phyloP scores from a whole-genome alignment of 1,139 yeast genomes.

The Magnusiomyces tetraspermus region DNA sequence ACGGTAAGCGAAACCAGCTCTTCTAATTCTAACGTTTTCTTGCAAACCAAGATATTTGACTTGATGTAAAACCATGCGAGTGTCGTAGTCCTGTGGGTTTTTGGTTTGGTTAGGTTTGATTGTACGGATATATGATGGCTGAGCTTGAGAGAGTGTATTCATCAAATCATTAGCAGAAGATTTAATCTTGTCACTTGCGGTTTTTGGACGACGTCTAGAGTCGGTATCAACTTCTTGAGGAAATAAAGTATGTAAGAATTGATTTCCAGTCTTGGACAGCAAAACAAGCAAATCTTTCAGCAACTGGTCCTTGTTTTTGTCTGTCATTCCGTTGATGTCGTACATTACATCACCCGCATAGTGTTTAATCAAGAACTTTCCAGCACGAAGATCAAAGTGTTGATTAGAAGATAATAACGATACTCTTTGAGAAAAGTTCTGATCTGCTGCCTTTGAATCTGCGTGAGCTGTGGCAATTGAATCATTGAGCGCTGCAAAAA shows the following conservation, averaged over 20 bases:
- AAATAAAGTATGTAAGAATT: conserved; percentile 58
- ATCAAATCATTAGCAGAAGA: conserved; percentile 84
- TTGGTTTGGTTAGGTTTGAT: conserved; percentile 95
- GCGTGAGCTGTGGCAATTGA: conserved; percentile 99
- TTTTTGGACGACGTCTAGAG: conserved; percentile 66
- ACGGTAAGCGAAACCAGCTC: conserved; percentile 98
- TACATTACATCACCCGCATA: conserved; percentile 98
- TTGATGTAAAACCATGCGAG: conserved; percentile 86
- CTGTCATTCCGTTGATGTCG: conserved; percentile 86
- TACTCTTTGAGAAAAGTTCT: conserved; percentile 86
- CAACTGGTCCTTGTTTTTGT: conserved; percentile 92
- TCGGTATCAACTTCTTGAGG: conserved; percentile 70
- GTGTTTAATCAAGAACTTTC: conserved; percentile 85
- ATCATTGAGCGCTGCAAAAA: conserved; percentile 93
- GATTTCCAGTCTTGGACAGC: conserved; percentile 59
- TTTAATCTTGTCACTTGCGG: conserved; percentile 96
- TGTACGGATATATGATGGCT: conserved; percentile 94
- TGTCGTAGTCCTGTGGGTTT: conserved; percentile 83
- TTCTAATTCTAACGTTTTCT: conserved; percentile 92
- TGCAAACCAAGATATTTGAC: conserved; percentile 92
- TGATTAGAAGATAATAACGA: conserved; percentile 74
- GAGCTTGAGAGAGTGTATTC: conserved; percentile 77
- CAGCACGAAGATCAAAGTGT: conserved; percentile 82
- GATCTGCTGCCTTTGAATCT: conserved; percentile 94
- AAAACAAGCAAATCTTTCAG: conserved; percentile 79